phyloP scores from a whole-genome alignment of 805 yeast species.

The Sugiyamaella chiloensis region DNA sequence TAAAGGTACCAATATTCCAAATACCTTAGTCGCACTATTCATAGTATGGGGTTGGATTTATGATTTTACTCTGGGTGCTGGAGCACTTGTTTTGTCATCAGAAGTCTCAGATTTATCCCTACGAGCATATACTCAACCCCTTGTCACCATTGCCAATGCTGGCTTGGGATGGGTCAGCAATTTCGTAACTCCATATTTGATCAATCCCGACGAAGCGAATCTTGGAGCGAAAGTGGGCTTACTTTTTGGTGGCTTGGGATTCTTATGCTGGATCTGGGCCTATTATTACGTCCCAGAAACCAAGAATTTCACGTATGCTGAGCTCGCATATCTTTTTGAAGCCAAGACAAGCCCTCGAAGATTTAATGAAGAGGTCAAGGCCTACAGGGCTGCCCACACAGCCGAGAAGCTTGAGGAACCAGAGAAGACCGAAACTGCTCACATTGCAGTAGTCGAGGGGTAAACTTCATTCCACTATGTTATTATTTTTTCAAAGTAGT shows the following conservation, averaged over 20 bases:
- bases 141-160: conserved; percentile 9
- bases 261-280: conserved; percentile 8
- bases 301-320: conserved; percentile 4
- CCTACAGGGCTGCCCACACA: neutral
- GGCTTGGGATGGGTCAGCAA: conserved; percentile 11
- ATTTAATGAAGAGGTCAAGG: neutral
- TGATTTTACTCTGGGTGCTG: conserved; percentile 11
- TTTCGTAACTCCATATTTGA: conserved; percentile 45
- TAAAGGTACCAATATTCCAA: conserved; percentile 1
- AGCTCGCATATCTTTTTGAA: conserved; percentile 6
- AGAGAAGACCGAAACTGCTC: neutral
- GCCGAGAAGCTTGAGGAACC: neutral
- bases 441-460: conserved; percentile 4
- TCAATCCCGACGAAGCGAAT: conserved; percentile 43
- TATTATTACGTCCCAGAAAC: conserved; percentile 5
- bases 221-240: conserved; percentile 46
- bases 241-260: conserved; percentile 24
- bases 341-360: conserved; percentile 6
- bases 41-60: conserved; percentile 7
- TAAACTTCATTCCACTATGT: too few species aligned
- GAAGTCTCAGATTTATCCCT: conserved; percentile 9
- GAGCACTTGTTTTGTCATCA: conserved; percentile 5
- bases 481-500: too few species aligned
- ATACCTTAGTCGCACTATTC: conserved; percentile 5
- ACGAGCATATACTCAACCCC: conserved; percentile 10